Conservation (phyloP, 176 grass and related monocot genomes). For the Typha latifolia region DNA sequence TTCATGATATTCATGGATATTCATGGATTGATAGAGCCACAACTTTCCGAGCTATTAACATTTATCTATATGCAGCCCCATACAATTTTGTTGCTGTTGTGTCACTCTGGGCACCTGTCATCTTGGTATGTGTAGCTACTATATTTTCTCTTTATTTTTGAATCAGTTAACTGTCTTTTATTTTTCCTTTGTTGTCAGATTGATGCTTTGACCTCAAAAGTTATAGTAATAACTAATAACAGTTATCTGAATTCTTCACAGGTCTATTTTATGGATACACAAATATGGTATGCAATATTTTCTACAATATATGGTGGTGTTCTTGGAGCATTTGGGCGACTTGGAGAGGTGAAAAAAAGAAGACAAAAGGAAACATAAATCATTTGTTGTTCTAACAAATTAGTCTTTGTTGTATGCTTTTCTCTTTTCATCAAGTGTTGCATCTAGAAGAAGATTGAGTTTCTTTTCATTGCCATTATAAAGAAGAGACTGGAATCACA, state of each 20-base stretch:
- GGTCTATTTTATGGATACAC: slow-evolving; percentile 98
- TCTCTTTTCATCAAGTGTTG: too few species aligned
- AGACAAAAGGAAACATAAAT: background rate
- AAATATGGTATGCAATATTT: slow-evolving; percentile 93
- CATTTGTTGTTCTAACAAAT: too few species aligned
- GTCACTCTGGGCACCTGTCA: slow-evolving; percentile 82
- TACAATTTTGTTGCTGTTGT: slow-evolving; percentile 71
- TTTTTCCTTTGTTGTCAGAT: background rate
- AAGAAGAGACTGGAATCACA: too few species aligned
- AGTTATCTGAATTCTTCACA: slow-evolving; percentile 20
- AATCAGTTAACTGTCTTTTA: background rate
- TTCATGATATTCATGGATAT: background rate
- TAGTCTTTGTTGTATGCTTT: too few species aligned
- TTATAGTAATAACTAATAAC: background rate
- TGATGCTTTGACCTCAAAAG: background rate
- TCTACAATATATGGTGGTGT: slow-evolving; percentile 87
- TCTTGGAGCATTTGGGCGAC: slow-evolving; percentile 87
- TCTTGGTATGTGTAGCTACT: slow-evolving; percentile 47
- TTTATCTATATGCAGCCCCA: slow-evolving; percentile 43
- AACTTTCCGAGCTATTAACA: background rate
- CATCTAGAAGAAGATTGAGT: too few species aligned
- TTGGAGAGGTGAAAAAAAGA: slow-evolving; percentile 63
- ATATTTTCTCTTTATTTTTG: slow-evolving; percentile 8
- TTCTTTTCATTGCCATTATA: too few species aligned
- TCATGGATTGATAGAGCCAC: background rate